Evolutionary conservation across 208 protist species (phyloP), one percentile per base, ranked within the genome.

Genomic region (Jaenimonas drosophilae): DNA sequence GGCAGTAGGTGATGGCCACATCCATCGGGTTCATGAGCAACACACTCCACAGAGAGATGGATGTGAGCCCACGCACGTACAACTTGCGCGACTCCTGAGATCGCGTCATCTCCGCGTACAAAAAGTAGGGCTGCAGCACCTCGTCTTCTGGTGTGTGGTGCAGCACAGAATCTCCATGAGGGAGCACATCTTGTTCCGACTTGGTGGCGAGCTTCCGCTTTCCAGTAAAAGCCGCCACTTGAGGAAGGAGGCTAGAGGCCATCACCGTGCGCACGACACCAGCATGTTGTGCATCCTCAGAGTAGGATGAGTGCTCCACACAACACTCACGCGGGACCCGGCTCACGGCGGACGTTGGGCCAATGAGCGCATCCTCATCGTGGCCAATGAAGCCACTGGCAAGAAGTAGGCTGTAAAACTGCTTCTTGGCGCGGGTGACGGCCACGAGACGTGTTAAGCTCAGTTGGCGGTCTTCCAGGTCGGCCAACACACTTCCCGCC

Each of bases 241-340:
- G 79, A 0, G 86, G 86, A 16, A 89, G 70, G 12, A 77, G 20
- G 30, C 69, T 62, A 4, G 72, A 53, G 24, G 75, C 72, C 38
- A 91, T 29, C 3, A 91, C 44, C 5, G 59, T 60, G 52, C 88
- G 89, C 23, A 82, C 65, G 24, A 94, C 50, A 0, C 70, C 70
- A 33, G 88, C 78, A 48, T 85, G 56, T 2, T 60, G 34, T 6
- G 76, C 56, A 29, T 88, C 58, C 12, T 29, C 34, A 17, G 82
- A 91, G 45, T 59, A 75, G 14, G 53, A 48, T 0, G 81, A 84
- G 7, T 32, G 14, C 25, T 94, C 86, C 30, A 80, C 64, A 55
- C 88, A 91, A 2, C 65, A 64, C 7, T 73, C 47, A 12, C 41
- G 42, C 11, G 12, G 11, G 11, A 26, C 42, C 17, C 26, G 19